These are phyloP conservation scores for Pythium rhizo-oryzae DNA, from an alignment of 352 stramenopile species.

Conservation along the genomic window DNA sequence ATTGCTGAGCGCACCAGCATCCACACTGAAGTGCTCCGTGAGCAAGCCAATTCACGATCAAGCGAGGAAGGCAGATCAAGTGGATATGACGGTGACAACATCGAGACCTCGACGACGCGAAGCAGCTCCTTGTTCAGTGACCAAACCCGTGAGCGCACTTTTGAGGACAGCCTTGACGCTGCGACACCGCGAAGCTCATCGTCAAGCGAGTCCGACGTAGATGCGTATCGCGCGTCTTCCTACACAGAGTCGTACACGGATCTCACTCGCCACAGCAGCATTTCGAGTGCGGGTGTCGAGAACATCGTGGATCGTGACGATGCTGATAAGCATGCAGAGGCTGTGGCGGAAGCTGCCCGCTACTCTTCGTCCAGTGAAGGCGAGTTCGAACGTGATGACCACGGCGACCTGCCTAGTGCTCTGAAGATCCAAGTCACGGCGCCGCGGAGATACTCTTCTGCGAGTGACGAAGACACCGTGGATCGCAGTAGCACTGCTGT, in stretches of 20 bases:
- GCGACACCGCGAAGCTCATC: constrained; percentile 13
- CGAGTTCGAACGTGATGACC: constrained; percentile 2
- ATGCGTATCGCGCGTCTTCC: constrained; percentile 5
- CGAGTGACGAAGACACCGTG: constrained; percentile 28
- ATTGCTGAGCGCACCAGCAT: not conserved
- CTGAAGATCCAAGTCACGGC: constrained; percentile 3
- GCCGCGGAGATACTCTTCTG: constrained; percentile 21
- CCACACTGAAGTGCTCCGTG: not conserved
- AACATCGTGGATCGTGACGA: constrained; percentile 24
- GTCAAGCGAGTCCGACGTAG: not conserved
- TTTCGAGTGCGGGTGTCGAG: constrained; percentile 19
- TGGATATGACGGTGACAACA: constrained; percentile 18
- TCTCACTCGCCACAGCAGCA: constrained; percentile 20
- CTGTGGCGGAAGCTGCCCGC: constrained; percentile 22
- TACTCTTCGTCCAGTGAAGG: constrained; percentile 30
- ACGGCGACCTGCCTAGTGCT: not conserved
- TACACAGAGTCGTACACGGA: constrained; percentile 21
- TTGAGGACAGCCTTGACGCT: not conserved
- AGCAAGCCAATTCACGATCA: not conserved
- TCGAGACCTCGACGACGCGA: constrained; percentile 11
- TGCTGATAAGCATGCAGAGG: constrained; percentile 20
- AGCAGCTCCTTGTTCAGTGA: constrained; percentile 18
- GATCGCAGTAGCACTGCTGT: constrained; percentile 24
- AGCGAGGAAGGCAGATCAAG: constrained; percentile 9
- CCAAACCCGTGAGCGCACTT: not conserved